Conservation (phyloP, 192 early-diverging fungal species). For the Coemansia sp. region DNA sequence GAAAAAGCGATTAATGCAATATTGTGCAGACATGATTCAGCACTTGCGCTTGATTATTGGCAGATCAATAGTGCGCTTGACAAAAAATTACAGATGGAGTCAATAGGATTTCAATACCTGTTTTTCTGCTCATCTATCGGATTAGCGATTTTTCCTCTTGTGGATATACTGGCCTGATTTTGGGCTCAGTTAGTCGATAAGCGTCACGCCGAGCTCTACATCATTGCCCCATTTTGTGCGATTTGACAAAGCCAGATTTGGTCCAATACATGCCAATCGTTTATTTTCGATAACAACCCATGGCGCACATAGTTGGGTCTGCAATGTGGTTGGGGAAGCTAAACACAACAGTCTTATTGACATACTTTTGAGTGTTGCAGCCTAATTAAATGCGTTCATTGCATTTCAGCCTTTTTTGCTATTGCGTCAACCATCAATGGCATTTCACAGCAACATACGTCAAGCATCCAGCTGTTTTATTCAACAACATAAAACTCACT, state of each 20-base stretch:
- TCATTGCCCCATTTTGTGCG: neutral
- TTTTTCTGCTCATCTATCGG: neutral
- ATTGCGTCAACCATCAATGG: neutral
- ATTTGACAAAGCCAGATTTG: too few relatives aligned
- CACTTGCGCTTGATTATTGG: neutral
- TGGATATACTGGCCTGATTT: neutral
- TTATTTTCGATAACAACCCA: too few relatives aligned
- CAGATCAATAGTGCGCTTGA: neutral
- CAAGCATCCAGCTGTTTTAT: neutral
- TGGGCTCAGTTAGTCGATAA: too few relatives aligned
- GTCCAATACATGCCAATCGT: too few relatives aligned
- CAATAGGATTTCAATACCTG: neutral
- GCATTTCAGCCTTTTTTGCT: too few relatives aligned
- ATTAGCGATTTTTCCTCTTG: neutral
- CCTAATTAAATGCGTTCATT: neutral
- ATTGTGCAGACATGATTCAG: neutral
- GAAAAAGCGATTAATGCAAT: neutral
- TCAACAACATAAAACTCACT: neutral
- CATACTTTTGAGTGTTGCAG: neutral
- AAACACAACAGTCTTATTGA: neutral
- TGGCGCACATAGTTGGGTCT: too few relatives aligned
- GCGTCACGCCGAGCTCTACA: neutral
- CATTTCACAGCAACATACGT: neutral
- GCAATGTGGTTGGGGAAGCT: neutral
- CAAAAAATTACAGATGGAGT: neutral